A percentile compares a stretch with the other conserved stretches of the same genome.
Conservation (phyloP, 768 basidiomycete genomes). For the Panaeolus cyanescens region DNA sequence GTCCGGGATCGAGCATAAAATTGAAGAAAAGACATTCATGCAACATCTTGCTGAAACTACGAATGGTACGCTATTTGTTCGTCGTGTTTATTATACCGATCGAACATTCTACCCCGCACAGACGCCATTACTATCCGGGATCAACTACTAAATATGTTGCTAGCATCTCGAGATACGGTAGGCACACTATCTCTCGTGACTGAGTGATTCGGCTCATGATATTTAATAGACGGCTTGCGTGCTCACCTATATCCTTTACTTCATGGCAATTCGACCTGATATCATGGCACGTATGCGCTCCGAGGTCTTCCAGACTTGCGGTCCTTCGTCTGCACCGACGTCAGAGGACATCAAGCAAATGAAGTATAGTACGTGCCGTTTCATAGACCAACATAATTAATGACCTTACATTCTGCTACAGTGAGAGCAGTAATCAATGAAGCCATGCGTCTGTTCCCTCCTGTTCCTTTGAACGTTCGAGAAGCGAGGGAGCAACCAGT, state of each 20-base stretch:
- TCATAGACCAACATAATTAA: background rate
- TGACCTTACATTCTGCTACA: conserved; percentile 20
- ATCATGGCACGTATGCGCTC: conserved; percentile 51
- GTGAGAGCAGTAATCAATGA: conserved; percentile 83
- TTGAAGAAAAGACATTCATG: conserved; percentile 62
- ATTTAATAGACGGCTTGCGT: conserved; percentile 61
- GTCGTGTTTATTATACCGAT: background rate
- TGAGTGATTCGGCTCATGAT: background rate
- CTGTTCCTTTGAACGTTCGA: conserved; percentile 73
- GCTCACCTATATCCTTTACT: conserved; percentile 70
- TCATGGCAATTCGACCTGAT: conserved; percentile 66
- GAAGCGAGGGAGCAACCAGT: conserved; percentile 53
- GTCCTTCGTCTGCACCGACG: conserved; percentile 46
- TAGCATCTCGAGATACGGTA: conserved; percentile 83
- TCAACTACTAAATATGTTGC: conserved; percentile 74
- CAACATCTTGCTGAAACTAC: conserved; percentile 69
- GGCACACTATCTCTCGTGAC: no score
- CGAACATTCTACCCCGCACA: conserved; percentile 24
- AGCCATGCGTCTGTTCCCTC: conserved; percentile 75
- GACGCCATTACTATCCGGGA: conserved; percentile 71
- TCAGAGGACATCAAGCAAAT: conserved; percentile 59
- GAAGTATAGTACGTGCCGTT: conserved; percentile 56
- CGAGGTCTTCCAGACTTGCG: conserved; percentile 63
- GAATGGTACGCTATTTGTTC: conserved; percentile 43
- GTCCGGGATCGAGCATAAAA: conserved; percentile 36